These are phyloP conservation scores for Aspergillus bridgeri DNA, from an alignment of 495 filamentous ascomycete species.

Conservation along the genomic window DNA sequence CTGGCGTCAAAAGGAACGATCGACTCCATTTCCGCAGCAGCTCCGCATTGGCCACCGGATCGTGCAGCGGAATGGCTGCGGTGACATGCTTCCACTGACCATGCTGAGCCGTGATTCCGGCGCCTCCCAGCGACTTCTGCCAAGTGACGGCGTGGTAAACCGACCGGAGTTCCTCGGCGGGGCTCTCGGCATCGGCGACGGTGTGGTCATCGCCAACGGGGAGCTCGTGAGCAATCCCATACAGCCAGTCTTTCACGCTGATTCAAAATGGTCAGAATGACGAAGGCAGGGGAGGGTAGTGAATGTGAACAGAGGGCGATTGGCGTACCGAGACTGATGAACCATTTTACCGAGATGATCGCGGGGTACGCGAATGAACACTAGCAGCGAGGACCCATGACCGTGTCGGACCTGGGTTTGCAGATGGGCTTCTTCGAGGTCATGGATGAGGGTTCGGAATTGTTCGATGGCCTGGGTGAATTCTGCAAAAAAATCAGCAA, in stretches of 20 bases:
- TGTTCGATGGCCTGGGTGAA: slow-evolving; percentile 62
- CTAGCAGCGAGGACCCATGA: slow-evolving; percentile 65
- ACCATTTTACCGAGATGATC: slow-evolving; percentile 47
- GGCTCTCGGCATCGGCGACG: slow-evolving; percentile 58
- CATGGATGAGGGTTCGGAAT: slow-evolving; percentile 71
- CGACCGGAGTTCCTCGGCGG: slow-evolving; percentile 87
- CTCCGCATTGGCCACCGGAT: slow-evolving; percentile 76
- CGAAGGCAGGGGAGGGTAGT: background rate
- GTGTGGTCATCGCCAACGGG: slow-evolving; percentile 56
- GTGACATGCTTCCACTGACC: slow-evolving; percentile 82
- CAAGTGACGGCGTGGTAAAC: slow-evolving; percentile 85
- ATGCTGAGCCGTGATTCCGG: slow-evolving; percentile 75
- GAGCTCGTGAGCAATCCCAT: slow-evolving; percentile 71
- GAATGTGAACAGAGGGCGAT: background rate
- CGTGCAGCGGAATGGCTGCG: slow-evolving; percentile 85
- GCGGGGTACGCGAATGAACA: slow-evolving; percentile 70
- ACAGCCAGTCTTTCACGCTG: slow-evolving; percentile 92
- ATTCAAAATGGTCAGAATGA: slow-evolving; percentile 3
- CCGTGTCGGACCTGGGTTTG: slow-evolving; percentile 83
- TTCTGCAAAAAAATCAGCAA: slow-evolving; percentile 42
- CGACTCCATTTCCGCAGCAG: slow-evolving; percentile 84
- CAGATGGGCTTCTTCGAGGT: slow-evolving; percentile 71
- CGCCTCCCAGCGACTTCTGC: slow-evolving; percentile 75
- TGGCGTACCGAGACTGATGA: slow-evolving; percentile 57
- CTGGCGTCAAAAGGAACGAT: slow-evolving; percentile 63